Evolutionary conservation across 257 asterid genomes (phyloP).

Genomic region (Henckelia pumila): DNA sequence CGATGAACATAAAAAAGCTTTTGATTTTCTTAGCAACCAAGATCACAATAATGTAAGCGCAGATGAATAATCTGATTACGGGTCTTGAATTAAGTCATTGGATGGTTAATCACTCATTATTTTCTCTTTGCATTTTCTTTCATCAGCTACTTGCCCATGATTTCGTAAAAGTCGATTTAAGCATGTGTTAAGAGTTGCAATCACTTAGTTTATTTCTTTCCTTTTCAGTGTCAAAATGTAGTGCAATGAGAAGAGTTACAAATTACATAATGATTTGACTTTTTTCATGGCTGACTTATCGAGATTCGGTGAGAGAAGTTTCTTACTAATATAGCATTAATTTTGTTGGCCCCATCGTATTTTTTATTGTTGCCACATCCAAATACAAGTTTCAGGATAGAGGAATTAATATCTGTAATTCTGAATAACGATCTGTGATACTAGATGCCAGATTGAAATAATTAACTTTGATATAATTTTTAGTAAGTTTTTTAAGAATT

Average conservation of each 20-base stretch:
- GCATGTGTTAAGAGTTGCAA: neutral
- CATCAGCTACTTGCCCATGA: neutral
- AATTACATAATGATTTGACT: neutral
- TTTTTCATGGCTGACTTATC: neutral
- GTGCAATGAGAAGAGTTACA: neutral
- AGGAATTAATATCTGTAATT: neutral
- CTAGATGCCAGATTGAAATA: neutral
- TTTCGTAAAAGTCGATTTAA: neutral
- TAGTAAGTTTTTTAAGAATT: neutral
- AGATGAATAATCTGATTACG: neutral
- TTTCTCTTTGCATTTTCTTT: neutral
- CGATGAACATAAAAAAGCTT: neutral
- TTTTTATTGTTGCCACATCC: neutral
- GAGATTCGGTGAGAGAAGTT: neutral
- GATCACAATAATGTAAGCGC: neutral
- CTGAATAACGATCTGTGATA: neutral
- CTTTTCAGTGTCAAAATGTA: neutral
- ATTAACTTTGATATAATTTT: neutral
- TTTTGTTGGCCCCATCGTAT: neutral
- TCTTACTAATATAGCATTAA: neutral
- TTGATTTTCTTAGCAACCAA: neutral
- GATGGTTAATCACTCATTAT: neutral
- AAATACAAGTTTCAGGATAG: neutral
- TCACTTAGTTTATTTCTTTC: neutral
- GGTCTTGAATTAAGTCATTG: constrained; percentile 5